Evolutionary conservation across 2,329 filamentous ascomycete species (phyloP).

Genomic region (Venturia carpophila): DNA sequence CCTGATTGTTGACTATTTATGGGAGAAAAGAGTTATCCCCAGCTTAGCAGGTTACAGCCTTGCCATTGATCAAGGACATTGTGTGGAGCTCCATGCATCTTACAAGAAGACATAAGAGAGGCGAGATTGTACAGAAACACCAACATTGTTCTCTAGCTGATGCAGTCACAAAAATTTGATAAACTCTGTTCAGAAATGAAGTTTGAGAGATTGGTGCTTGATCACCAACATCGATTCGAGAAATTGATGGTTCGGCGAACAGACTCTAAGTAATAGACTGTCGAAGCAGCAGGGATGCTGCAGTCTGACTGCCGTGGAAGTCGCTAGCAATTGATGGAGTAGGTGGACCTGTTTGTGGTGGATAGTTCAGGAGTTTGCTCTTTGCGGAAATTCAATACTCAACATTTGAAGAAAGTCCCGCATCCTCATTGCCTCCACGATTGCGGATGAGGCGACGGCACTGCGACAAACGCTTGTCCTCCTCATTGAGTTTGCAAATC

Average conservation of each 20-base stretch:
- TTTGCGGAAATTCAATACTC: background rate
- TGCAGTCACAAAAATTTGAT: background rate
- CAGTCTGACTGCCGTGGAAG: slow-evolving; percentile 37
- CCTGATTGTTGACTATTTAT: no score
- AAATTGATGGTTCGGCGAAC: slow-evolving; percentile 45
- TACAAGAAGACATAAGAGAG: background rate
- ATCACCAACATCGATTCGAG: no score
- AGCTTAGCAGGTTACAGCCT: background rate
- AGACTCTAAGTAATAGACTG: slow-evolving; percentile 48
- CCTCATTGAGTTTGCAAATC: no score
- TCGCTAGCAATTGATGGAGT: background rate
- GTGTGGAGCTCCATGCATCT: background rate
- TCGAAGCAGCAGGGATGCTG: slow-evolving; percentile 46
- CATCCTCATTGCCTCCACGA: background rate
- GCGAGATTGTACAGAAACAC: background rate
- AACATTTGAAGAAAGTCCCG: no score
- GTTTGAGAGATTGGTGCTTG: slow-evolving; percentile 37
- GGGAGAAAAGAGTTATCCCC: no score
- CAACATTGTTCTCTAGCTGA: background rate
- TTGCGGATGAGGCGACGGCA: background rate
- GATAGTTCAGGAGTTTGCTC: background rate
- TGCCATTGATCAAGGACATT: background rate
- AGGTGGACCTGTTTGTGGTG: background rate
- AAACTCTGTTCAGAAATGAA: no score
- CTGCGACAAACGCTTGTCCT: background rate